Conservation (phyloP, 202 grass and related monocot species). For the Brachypodium distachyon region DNA sequence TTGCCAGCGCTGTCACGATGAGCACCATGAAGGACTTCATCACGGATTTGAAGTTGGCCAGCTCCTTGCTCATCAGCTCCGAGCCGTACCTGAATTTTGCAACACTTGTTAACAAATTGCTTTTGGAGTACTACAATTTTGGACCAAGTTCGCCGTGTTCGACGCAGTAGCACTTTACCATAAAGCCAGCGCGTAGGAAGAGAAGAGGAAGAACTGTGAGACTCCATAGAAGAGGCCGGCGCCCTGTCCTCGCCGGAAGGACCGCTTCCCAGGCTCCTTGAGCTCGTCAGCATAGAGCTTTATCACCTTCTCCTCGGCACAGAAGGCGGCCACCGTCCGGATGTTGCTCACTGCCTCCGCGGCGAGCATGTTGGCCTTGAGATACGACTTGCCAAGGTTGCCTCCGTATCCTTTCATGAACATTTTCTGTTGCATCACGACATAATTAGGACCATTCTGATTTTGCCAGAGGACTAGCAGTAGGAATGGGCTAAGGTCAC, state of each 20-base stretch:
- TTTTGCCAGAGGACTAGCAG: not conserved
- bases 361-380: slow-evolving; percentile 95
- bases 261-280: slow-evolving; percentile 55
- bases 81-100: slow-evolving; percentile 70
- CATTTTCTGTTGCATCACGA: slow-evolving; percentile 54
- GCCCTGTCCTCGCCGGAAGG: slow-evolving; percentile 81
- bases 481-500: not conserved
- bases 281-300: slow-evolving; percentile 78
- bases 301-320: slow-evolving; percentile 89
- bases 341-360: slow-evolving; percentile 99
- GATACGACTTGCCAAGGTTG: slow-evolving; percentile 75
- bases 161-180: slow-evolving; percentile 45
- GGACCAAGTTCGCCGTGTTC: not conserved
- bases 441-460: not conserved
- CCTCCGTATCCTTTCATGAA: slow-evolving; percentile 98
- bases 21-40: slow-evolving; percentile 99
- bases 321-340: slow-evolving; percentile 90
- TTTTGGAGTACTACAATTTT: not conserved
- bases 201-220: slow-evolving; percentile 97
- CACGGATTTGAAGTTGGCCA: slow-evolving; percentile 86
- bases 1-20: slow-evolving; percentile 87
- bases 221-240: slow-evolving; percentile 91
- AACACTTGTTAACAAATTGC: not conserved
- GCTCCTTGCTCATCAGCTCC: slow-evolving; percentile 71
- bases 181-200: slow-evolving; percentile 77